Evolutionary conservation across 2,329 filamentous ascomycete genomes (phyloP), one percentile per base, ranked within the genome.

Genomic region (Xylariaceae sp.): DNA sequence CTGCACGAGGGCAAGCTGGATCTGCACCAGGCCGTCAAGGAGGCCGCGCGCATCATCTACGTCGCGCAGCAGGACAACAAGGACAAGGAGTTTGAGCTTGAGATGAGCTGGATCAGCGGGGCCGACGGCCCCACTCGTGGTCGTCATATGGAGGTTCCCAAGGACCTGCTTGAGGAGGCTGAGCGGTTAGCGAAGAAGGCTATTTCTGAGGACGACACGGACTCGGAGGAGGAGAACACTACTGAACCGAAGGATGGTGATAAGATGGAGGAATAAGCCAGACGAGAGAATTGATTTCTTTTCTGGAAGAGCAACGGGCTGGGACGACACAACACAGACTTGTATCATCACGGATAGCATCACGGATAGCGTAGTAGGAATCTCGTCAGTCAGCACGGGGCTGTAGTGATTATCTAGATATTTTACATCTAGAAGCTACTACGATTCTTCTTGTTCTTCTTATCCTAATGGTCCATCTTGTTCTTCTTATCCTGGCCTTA

Each of bases 81-180:
- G 80, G 94, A 97, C 78, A 99, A 99, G 82, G 94, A 97, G 66
- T 99, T 97, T 72, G 94, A 99, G 85, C 82, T 99, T 61, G 94
- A 99, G 80, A 95, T 99, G 92, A 96, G 90, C 61, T 99, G 94
- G 94, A 90, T 97, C 75, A 97, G 92, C 76, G 85, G 83, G 56
- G 76, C 86, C 52, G 85, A 89, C 66, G 93, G 92, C 4, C 92
- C 92, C 42, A 97, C 92, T 64, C 93, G 95, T 79, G 94, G 94
- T 64, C 86, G 88, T 70, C 94, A 99, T 73, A 83, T 93, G 76
- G 91, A 96, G 76, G 94, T 99, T 60, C 94, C 94, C 59, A 92
- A 90, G 80, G 89, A 92, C 67, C 76, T 99, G 69, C 80, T 88
- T 60, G 92, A 96, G 74, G 93, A 97, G 79, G 94, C 94, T 11